Conservation (phyloP, 2,329 filamentous ascomycete genomes). For the Dothistroma pini region DNA sequence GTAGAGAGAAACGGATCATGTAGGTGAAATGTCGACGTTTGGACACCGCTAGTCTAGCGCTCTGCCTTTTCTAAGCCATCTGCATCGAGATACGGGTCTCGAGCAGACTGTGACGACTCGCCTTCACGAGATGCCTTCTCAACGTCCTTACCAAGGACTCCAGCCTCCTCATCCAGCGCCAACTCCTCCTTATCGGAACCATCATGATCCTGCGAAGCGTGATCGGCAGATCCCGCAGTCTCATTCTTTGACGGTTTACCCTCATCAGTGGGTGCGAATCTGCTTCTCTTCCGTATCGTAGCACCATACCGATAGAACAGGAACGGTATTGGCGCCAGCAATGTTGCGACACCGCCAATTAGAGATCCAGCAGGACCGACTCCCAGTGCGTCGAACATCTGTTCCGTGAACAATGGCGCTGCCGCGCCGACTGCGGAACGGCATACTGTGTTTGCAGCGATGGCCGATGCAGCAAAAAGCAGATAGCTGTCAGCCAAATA, state of each 20-base stretch:
- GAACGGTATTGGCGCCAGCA: conserved; percentile 33
- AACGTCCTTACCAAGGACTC: neutral
- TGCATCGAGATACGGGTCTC: conserved; percentile 18
- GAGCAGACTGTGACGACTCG: conserved; percentile 1
- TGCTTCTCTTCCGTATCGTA: conserved; percentile 13
- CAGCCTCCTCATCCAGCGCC: conserved; percentile 9
- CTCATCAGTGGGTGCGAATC: conserved; percentile 17
- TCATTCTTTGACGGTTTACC: neutral
- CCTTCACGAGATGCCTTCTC: conserved; percentile 6
- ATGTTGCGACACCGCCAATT: conserved; percentile 44
- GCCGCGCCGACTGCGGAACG: conserved; percentile 30
- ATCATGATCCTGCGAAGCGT: neutral
- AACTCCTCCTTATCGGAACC: conserved; percentile 10
- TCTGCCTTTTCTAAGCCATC: conserved; percentile 19
- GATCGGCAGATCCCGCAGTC: neutral
- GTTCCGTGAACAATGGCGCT: conserved; percentile 31
- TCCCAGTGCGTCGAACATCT: conserved; percentile 34
- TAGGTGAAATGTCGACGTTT: neutral
- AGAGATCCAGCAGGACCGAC: conserved; percentile 35
- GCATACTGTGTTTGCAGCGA: conserved; percentile 32
- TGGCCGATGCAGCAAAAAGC: conserved; percentile 34
- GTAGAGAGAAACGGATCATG: neutral
- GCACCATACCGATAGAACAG: conserved; percentile 20
- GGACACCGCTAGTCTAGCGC: neutral
- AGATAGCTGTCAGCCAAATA: conserved; percentile 46